Conservation (phyloP, 352 stramenopile genomes). For the Phytopythium oedochilum region DNA sequence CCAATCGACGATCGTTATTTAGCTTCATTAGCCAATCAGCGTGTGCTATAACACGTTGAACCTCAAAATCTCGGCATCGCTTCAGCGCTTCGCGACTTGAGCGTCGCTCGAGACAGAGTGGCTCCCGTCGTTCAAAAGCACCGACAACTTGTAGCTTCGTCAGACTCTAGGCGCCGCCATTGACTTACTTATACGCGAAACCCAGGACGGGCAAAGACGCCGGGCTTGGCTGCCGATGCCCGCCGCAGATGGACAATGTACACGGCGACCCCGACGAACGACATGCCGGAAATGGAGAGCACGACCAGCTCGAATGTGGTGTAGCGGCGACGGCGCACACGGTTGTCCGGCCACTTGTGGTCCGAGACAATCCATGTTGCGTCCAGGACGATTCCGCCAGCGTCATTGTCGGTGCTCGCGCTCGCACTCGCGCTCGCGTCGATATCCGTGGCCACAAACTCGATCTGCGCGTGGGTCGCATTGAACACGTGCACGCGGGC, state of each 20-base stretch:
- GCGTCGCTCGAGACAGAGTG: too few species aligned
- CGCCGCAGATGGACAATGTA: conserved; percentile 2
- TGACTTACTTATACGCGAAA: neutral
- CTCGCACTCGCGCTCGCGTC: neutral
- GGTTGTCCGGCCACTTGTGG: conserved; percentile 38
- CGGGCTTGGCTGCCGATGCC: neutral
- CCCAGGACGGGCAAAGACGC: neutral
- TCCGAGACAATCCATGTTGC: conserved; percentile 44
- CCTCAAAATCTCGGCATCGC: too few species aligned
- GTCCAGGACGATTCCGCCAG: conserved; percentile 23
- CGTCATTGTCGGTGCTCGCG: neutral
- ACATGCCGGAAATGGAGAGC: neutral
- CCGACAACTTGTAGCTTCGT: too few species aligned
- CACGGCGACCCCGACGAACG: neutral
- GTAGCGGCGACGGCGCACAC: conserved; percentile 17
- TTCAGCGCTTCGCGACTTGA: too few species aligned
- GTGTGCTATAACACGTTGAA: too few species aligned
- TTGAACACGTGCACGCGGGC: conserved; percentile 59
- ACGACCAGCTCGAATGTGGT: neutral
- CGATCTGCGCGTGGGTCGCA: conserved; percentile 39
- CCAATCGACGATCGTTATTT: neutral
- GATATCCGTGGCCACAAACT: conserved; percentile 37
- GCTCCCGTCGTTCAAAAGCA: too few species aligned
- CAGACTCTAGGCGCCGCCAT: too few species aligned
- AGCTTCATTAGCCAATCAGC: neutral